Conservation (phyloP, 495 filamentous ascomycete genomes). For the Aspergillus nanangensis region DNA sequence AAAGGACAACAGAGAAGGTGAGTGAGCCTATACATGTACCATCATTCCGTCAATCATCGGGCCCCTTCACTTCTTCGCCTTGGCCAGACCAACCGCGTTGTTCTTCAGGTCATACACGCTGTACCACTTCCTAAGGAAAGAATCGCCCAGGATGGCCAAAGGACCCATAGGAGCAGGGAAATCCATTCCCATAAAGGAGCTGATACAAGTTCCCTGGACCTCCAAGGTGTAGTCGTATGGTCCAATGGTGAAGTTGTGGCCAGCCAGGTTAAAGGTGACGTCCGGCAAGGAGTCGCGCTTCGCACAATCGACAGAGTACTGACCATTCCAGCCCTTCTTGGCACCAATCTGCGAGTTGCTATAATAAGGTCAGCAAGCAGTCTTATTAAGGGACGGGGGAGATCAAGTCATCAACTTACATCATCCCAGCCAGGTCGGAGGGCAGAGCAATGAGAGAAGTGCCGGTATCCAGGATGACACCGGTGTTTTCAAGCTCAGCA, state of each 20-base stretch:
- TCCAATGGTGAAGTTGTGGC: slow-evolving; percentile 85
- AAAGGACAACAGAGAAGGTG: too few relatives aligned
- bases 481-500: slow-evolving; percentile 87
- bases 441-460: slow-evolving; percentile 97
- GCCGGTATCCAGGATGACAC: slow-evolving; percentile 96
- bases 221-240: slow-evolving; percentile 96
- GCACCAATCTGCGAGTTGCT: slow-evolving; percentile 95
- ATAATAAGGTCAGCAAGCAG: slow-evolving; percentile 20
- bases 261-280: slow-evolving; percentile 79
- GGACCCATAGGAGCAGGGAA: slow-evolving; percentile 89
- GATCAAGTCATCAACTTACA: slow-evolving; percentile 44
- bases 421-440: slow-evolving; percentile 85
- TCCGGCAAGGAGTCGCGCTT: slow-evolving; percentile 81
- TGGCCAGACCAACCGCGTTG: slow-evolving; percentile 80
- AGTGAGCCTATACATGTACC: neutral
- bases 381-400: neutral
- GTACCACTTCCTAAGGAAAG: slow-evolving; percentile 97
- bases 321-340: slow-evolving; percentile 92
- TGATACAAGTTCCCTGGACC: slow-evolving; percentile 92
- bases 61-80: slow-evolving; percentile 49
- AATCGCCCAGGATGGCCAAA: slow-evolving; percentile 92
- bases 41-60: neutral
- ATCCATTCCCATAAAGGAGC: slow-evolving; percentile 97
- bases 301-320: slow-evolving; percentile 88
- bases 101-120: slow-evolving; percentile 91